Conservation (phyloP, 352 stramenopile species). For the Phytophthora podocarpi region DNA sequence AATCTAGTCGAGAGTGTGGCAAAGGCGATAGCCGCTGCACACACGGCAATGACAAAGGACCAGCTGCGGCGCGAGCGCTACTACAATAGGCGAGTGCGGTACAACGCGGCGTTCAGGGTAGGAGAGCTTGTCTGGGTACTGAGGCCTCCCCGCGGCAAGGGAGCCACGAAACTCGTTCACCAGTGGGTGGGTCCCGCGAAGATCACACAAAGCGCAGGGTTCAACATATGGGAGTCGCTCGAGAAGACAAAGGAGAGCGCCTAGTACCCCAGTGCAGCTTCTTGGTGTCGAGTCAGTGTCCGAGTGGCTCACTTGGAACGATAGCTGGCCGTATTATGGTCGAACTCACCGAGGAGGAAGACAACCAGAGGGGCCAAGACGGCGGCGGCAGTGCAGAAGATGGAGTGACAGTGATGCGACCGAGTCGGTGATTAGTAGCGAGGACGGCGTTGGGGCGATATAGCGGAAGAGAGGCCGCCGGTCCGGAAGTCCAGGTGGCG, state of each 20-base stretch:
- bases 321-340: no score
- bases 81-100: slow-evolving; percentile 5
- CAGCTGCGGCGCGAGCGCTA: background rate
- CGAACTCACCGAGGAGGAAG: no score
- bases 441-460: no score
- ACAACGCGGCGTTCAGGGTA: background rate
- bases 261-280: slow-evolving; percentile 3
- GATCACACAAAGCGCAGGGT: background rate
- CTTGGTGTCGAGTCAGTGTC: no score
- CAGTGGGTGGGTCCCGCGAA: slow-evolving; percentile 1
- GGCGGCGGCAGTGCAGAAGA: no score
- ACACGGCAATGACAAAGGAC: background rate
- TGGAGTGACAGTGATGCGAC: no score
- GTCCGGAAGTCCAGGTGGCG: no score
- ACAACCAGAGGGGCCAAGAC: no score
- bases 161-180: slow-evolving; percentile 4
- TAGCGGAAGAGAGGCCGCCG: no score
- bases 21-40: background rate
- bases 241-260: background rate
- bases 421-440: no score
- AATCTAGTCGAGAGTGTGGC: background rate
- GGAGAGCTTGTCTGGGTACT: slow-evolving; percentile 3
- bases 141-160: background rate
- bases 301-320: no score
- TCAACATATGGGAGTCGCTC: background rate